Conservation (phyloP, 2,329 filamentous ascomycete genomes). For the Beauveria pseudobassiana region DNA sequence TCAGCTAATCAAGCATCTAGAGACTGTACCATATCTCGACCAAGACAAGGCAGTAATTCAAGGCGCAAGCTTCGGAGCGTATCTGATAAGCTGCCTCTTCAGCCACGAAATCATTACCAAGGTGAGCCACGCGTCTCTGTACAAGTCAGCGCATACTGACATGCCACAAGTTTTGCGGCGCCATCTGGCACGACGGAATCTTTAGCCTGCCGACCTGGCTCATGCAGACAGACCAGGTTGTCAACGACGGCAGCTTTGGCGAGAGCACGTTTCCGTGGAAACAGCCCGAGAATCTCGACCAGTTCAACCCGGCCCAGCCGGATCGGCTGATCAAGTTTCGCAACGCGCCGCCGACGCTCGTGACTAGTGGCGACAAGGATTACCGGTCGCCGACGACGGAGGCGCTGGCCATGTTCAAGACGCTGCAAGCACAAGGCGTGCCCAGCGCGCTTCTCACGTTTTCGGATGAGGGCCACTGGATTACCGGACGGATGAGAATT, state of each 20-base stretch:
- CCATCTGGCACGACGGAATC: conserved; percentile 43
- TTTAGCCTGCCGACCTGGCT: conserved; percentile 25
- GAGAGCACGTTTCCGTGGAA: conserved; percentile 37
- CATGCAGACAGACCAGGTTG: conserved; percentile 19
- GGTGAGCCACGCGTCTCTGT: conserved; percentile 4
- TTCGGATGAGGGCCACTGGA: conserved; percentile 66
- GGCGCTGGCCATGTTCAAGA: conserved; percentile 65
- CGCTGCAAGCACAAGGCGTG: conserved; percentile 59
- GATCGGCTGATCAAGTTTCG: conserved; percentile 50
- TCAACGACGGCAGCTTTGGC: conserved; percentile 29
- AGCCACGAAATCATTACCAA: conserved; percentile 44
- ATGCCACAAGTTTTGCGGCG: conserved; percentile 17
- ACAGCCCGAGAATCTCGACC: conserved; percentile 37
- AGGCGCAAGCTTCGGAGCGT: conserved; percentile 50
- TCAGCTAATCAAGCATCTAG: conserved; percentile 44
- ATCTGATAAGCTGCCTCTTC: conserved; percentile 53
- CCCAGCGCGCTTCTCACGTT: conserved; percentile 65
- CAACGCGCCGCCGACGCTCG: conserved; percentile 55
- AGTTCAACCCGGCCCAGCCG: conserved; percentile 41
- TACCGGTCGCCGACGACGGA: conserved; percentile 43
- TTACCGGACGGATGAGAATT: conserved; percentile 59
- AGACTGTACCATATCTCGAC: conserved; percentile 45
- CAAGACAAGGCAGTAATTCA: conserved; percentile 42
- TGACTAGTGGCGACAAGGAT: conserved; percentile 65
- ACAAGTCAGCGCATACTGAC: neutral